Base-by-base conservation (phyloP, 768 basidiomycete species). In the Mycena rebaudengoi region DNA sequence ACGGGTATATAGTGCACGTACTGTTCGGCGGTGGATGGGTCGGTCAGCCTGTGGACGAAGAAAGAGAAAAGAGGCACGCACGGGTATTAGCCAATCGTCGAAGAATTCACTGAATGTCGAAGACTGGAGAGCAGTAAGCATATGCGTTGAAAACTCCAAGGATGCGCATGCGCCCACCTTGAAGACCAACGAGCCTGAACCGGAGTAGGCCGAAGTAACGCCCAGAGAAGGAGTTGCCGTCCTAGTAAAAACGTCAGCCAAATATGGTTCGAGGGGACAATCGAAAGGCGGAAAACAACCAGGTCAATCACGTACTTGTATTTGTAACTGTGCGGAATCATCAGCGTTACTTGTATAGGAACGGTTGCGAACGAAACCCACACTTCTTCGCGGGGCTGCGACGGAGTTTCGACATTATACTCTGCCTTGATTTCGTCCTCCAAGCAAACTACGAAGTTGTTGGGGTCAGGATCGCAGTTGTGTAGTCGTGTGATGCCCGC, bases 1-100 rank as follows among this genome's bases (percentile, higher is more conserved):
- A 60, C 59, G 41, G 59, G 59, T 7, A 60, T 60, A 43, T 60
- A 60, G 32, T 60, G 59, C 13, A 52, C 50, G 30, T 49, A 60
- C 8, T 49, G 59, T 3, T 41, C 40, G 7, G n/a, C n/a, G n/a
- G n/a, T n/a, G n/a, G n/a, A n/a, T n/a, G n/a, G n/a, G n/a, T n/a
- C n/a, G n/a, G n/a, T n/a, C n/a, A n/a, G n/a, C n/a, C n/a, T n/a
- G n/a, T n/a, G n/a, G n/a, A n/a, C n/a, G n/a, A n/a, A n/a, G n/a
- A n/a, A n/a, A n/a, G n/a, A n/a, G n/a, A n/a, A n/a, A n/a, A n/a
- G n/a, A n/a, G n/a, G n/a, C n/a, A n/a, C n/a, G n/a, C n/a, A n/a
- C n/a, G n/a, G n/a, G n/a, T n/a, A n/a, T n/a, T n/a, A 60, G 50
- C 59, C 59, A 60, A 25, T 51, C 32, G 29, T 21, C 35, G 59